These are phyloP conservation scores for Macrocybe gigantea DNA, from an alignment of 768 basidiomycete species.

Conservation along the genomic window DNA sequence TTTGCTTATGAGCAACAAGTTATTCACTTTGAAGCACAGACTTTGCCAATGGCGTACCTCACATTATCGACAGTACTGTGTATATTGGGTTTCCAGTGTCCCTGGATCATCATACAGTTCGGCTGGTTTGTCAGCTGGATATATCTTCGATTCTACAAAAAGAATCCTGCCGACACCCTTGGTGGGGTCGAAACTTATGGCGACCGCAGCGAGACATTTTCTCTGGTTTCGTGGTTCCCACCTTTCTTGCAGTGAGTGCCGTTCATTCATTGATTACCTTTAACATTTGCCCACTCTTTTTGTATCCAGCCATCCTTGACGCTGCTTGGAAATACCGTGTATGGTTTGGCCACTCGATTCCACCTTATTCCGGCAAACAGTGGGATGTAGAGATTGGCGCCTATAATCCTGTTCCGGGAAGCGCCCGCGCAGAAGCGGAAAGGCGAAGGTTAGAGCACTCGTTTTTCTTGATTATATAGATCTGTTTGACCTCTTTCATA, in stretches of 20 bases:
- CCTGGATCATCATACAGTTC: conserved; percentile 93
- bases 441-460: conserved; percentile 65
- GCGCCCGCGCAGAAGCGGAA: conserved; percentile 94
- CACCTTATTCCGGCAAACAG: conserved; percentile 65
- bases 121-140: conserved; percentile 98
- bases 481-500: conserved; percentile 24
- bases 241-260: conserved; percentile 82
- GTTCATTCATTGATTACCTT: neutral
- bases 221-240: conserved; percentile 95
- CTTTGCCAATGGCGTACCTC: conserved; percentile 90
- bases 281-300: neutral
- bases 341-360: conserved; percentile 60
- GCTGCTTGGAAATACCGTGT: conserved; percentile 59
- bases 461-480: neutral
- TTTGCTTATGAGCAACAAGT: neutral
- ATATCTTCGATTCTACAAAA: conserved; percentile 96
- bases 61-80: conserved; percentile 84
- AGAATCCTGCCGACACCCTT: conserved; percentile 59
- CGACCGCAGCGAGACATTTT: conserved; percentile 94
- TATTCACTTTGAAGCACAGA: conserved; percentile 40
- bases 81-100: conserved; percentile 79
- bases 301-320: conserved; percentile 57
- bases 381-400: conserved; percentile 67
- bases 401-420: conserved; percentile 76
- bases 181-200: conserved; percentile 73